These are phyloP conservation scores for Talaromyces albobiverticillius DNA, from an alignment of 2,329 filamentous ascomycete species.

Conservation along the genomic window DNA sequence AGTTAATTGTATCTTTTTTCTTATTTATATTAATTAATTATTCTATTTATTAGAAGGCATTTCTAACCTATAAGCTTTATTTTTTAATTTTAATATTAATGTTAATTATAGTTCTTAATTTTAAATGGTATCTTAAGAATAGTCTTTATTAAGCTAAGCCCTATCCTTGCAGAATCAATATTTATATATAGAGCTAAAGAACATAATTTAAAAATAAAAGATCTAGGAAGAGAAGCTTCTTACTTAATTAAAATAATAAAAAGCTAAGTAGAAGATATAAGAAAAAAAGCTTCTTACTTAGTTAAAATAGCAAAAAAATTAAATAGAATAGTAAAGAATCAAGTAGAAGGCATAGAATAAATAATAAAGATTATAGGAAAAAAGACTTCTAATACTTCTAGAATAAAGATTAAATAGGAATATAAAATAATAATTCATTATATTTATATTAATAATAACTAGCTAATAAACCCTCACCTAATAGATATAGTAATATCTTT, in stretches of 20 bases:
- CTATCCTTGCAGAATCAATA: neutral
- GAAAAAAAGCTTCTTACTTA: neutral
- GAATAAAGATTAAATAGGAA: no score
- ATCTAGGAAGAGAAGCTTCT: neutral
- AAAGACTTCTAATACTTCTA: no score
- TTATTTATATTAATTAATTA: neutral
- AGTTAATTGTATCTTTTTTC: neutral
- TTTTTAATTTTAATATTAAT: neutral
- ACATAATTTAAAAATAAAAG: conserved; percentile 5
- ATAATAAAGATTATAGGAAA: no score
- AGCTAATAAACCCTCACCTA: no score
- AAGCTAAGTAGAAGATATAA: neutral
- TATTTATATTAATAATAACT: no score
- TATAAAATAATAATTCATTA: no score
- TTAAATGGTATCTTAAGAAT: neutral
- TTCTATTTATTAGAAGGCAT: neutral
- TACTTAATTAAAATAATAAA: neutral
- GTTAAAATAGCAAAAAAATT: no score
- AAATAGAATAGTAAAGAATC: no score
- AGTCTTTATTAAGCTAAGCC: neutral
- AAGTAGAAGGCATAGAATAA: no score
- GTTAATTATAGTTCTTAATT: neutral
- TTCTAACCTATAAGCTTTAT: neutral
- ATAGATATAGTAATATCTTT: no score
- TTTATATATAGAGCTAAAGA: neutral